Evolutionary conservation across 805 yeast species (phyloP).

Genomic region (Schizosaccharomyces japonicus): DNA sequence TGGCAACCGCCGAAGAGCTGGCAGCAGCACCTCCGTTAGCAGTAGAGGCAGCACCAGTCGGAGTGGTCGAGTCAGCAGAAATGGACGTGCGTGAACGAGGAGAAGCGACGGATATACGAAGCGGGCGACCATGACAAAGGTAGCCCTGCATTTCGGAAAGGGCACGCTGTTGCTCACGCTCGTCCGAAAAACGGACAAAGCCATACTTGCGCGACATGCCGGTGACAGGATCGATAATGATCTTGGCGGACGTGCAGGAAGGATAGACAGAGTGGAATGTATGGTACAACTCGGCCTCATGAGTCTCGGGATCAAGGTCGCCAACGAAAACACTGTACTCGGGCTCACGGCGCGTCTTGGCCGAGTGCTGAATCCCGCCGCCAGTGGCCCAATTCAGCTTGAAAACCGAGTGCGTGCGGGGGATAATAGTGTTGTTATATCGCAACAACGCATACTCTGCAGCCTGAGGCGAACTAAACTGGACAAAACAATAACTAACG

Average conservation of each 20-base stretch:
- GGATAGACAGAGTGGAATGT: constrained; percentile 47
- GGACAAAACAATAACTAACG: constrained; percentile 56
- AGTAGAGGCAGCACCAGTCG: constrained; percentile 14
- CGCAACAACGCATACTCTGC: constrained; percentile 35
- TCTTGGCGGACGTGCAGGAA: constrained; percentile 50
- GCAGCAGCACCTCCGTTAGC: constrained; percentile 16
- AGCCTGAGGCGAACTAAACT: constrained; percentile 34
- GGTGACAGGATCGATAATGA: constrained; percentile 51
- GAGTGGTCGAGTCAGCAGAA: constrained; percentile 12
- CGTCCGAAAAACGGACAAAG: constrained; percentile 51
- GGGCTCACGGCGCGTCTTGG: constrained; percentile 12
- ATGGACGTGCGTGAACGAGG: constrained; percentile 21
- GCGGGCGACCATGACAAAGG: constrained; percentile 45
- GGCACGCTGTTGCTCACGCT: constrained; percentile 47
- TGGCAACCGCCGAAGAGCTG: too few relatives aligned
- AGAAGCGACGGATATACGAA: constrained; percentile 50
- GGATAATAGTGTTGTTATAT: constrained; percentile 46
- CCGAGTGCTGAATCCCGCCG: constrained; percentile 16
- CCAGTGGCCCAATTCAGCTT: constrained; percentile 69
- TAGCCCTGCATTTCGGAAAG: constrained; percentile 63
- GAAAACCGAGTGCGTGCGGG: constrained; percentile 33
- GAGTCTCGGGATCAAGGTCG: constrained; percentile 51
- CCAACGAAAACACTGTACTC: constrained; percentile 67
- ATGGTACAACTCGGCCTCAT: constrained; percentile 42
- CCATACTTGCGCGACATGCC: constrained; percentile 68